A percentile compares a stretch with the other conserved stretches of the same genome.
Evolutionary conservation across 148 eudicot genomes (phyloP).

Genomic region (Polygonum maritimum): DNA sequence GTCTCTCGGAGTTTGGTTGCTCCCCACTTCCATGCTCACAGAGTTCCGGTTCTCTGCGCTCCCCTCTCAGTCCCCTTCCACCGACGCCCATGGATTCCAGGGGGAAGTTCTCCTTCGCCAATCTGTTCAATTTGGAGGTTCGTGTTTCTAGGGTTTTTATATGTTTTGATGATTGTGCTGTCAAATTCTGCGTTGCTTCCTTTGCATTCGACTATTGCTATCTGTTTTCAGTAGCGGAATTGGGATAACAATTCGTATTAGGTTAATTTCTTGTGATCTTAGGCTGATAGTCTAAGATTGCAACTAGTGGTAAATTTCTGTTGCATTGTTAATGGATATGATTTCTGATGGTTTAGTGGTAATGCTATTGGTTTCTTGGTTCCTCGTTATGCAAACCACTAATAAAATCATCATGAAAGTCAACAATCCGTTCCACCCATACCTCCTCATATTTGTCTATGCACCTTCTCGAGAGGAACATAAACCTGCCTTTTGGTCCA

Average conservation of each 20-base stretch:
- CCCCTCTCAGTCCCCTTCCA: conserved; percentile 7
- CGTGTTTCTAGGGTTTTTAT: conserved; percentile 14
- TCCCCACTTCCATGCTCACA: conserved; percentile 5
- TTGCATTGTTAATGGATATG: background rate
- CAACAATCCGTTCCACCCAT: too few relatives aligned
- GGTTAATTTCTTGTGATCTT: background rate
- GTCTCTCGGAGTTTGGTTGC: conserved; percentile 9
- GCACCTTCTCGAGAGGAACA: too few relatives aligned
- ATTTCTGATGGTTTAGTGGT: conserved; percentile 6
- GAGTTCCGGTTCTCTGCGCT: conserved; percentile 10
- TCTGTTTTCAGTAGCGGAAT: background rate
- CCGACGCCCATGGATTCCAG: conserved; percentile 33
- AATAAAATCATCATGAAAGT: too few relatives aligned
- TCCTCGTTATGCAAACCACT: too few relatives aligned
- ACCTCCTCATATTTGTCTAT: too few relatives aligned
- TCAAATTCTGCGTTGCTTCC: background rate
- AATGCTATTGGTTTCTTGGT: conserved; percentile 5
- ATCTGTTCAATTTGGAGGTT: conserved; percentile 93
- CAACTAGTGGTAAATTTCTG: background rate
- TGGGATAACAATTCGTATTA: background rate
- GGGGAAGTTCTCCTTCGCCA: conserved; percentile 34
- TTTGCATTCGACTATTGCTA: background rate
- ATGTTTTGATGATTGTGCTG: background rate
- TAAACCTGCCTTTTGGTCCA: too few relatives aligned
- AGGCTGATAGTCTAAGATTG: background rate